phyloP scores from a whole-genome alignment of 2,329 filamentous ascomycete species.

The Westerdykella sp. region DNA sequence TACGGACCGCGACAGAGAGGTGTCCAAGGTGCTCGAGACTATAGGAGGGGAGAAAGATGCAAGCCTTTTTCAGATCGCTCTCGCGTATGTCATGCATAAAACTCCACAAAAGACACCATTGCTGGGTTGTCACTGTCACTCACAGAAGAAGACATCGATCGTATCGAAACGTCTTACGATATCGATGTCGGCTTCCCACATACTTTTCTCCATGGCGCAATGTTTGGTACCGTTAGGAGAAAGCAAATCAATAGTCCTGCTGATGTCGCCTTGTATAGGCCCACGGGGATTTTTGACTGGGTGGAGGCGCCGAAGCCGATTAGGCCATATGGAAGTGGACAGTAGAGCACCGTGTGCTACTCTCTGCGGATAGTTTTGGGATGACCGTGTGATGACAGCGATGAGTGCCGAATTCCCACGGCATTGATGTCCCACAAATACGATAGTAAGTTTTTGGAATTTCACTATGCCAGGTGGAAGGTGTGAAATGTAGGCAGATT shows the following conservation, averaged over 20 bases:
- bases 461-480: no score
- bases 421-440: no score
- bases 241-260: conserved; percentile 2
- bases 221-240: conserved; percentile 1
- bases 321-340: no score
- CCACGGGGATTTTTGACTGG: conserved; percentile 4
- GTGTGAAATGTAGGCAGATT: no score
- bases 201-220: conserved; percentile 1
- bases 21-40: conserved; percentile 48
- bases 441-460: no score
- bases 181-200: conserved; percentile 37
- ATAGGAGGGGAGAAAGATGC: conserved; percentile 49
- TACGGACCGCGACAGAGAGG: conserved; percentile 25
- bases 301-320: conserved; percentile 2
- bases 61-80: conserved; percentile 49
- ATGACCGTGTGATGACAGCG: no score
- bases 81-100: conserved; percentile 65
- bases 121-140: conserved; percentile 44
- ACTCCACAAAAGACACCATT: conserved; percentile 57
- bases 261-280: conserved; percentile 4
- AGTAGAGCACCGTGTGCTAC: no score
- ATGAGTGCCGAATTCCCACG: no score
- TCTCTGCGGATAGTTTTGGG: no score
- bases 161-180: conserved; percentile 44
- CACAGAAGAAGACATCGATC: conserved; percentile 43